Evolutionary conservation across 2,329 filamentous ascomycete genomes (phyloP).

Genomic region (Phaeoacremonium minimum): DNA sequence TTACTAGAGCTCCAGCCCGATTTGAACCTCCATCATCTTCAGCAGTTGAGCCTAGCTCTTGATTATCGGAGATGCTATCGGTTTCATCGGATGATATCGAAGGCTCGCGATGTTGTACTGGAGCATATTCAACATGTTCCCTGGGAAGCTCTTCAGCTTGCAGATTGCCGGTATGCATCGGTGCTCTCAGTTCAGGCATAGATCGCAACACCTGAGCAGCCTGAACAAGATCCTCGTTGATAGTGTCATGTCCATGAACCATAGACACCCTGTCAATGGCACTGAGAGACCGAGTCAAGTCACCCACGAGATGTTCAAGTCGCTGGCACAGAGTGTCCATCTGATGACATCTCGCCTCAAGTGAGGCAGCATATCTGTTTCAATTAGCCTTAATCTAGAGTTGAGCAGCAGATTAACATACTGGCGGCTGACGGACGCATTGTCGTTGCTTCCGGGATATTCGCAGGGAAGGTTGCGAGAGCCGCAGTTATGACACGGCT

Average conservation of each 20-base stretch:
- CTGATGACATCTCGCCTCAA: constrained; percentile 18
- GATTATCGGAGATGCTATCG: background rate
- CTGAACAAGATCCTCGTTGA: constrained; percentile 8
- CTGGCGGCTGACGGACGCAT: constrained; percentile 16
- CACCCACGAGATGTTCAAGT: constrained; percentile 13
- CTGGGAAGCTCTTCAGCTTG: no score
- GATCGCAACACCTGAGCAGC: constrained; percentile 11
- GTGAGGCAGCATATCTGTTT: constrained; percentile 13
- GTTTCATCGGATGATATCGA: background rate
- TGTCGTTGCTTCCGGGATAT: constrained; percentile 15
- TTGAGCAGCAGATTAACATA: constrained; percentile 1
- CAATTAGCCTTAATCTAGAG: no score
- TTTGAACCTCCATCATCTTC: constrained; percentile 4
- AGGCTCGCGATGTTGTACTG: background rate
- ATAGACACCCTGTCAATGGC: constrained; percentile 4
- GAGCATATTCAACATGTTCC: no score
- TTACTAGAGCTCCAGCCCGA: constrained; percentile 15
- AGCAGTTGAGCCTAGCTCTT: no score
- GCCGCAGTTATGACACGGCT: constrained; percentile 17
- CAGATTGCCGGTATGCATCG: background rate
- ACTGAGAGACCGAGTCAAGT: constrained; percentile 7
- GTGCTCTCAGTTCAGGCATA: constrained; percentile 3
- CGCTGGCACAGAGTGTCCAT: constrained; percentile 16
- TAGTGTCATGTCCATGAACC: background rate
- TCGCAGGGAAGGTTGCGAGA: constrained; percentile 14